phyloP scores from a whole-genome alignment of 345 rosid genomes.

The Stellera chamaejasme region DNA sequence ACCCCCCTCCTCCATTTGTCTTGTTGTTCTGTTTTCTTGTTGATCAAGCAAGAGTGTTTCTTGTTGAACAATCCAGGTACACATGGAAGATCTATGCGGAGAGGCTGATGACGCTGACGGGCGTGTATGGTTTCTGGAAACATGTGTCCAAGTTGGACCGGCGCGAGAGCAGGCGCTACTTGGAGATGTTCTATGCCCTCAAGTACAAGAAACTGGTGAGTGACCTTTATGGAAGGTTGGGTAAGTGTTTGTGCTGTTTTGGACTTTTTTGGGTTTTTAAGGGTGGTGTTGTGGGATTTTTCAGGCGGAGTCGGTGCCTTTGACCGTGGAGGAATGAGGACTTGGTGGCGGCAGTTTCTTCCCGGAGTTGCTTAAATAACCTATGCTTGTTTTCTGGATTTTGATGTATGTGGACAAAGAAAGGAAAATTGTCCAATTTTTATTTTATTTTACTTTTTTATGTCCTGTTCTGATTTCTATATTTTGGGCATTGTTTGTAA shows the following conservation, averaged over 20 bases:
- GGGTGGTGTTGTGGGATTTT: slow-evolving; percentile 2
- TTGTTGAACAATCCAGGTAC: slow-evolving; percentile 31
- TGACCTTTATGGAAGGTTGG: not conserved
- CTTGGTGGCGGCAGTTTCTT: not conserved
- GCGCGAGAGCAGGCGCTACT: slow-evolving; percentile 77
- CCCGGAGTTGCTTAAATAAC: slow-evolving; percentile 14
- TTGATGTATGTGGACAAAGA: slow-evolving; percentile 7
- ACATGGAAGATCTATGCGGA: slow-evolving; percentile 90
- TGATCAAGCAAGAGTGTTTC: not conserved
- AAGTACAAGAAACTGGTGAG: slow-evolving; percentile 76
- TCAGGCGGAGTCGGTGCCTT: slow-evolving; percentile 83
- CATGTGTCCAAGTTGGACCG: slow-evolving; percentile 92
- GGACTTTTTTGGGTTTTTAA: not conserved
- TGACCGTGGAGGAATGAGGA: slow-evolving; percentile 30
- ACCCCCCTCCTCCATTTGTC: not conserved
- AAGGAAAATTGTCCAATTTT: not conserved
- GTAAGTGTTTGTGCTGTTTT: not conserved
- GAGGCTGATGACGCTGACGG: slow-evolving; percentile 77
- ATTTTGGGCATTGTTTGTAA: slow-evolving; percentile 11
- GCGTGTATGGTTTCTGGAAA: slow-evolving; percentile 93
- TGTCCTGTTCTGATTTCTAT: not conserved
- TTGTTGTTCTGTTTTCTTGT: not conserved
- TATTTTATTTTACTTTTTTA: not conserved
- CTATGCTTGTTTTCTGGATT: slow-evolving; percentile 5
- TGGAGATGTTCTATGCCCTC: slow-evolving; percentile 87